Conservation (phyloP, 2,329 filamentous ascomycete genomes). For the Fusarium kyushuense region DNA sequence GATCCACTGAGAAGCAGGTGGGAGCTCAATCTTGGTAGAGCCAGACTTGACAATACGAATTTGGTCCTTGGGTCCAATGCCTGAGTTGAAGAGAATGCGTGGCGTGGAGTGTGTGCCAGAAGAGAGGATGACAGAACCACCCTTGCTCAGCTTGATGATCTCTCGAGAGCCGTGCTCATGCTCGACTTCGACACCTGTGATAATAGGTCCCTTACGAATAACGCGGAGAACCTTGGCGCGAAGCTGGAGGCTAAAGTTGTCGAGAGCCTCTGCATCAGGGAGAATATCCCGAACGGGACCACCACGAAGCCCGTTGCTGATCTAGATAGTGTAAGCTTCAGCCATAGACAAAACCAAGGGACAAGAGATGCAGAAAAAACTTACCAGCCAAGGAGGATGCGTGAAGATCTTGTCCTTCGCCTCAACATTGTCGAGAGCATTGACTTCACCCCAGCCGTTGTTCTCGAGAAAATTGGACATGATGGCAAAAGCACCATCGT, state of each 20-base stretch:
- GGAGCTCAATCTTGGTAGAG: slow-evolving; percentile 65
- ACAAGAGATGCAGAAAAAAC: background rate
- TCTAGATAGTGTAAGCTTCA: slow-evolving; percentile 56
- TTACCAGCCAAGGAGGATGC: slow-evolving; percentile 69
- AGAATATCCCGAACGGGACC: slow-evolving; percentile 79
- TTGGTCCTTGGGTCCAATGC: slow-evolving; percentile 74
- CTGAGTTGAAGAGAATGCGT: slow-evolving; percentile 69
- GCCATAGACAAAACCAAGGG: background rate
- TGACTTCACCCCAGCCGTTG: slow-evolving; percentile 72
- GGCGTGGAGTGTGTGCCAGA: slow-evolving; percentile 75
- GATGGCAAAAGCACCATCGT: slow-evolving; percentile 73
- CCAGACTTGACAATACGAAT: slow-evolving; percentile 58
- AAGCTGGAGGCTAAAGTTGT: slow-evolving; percentile 74
- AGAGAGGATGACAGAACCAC: slow-evolving; percentile 74
- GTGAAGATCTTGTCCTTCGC: slow-evolving; percentile 74
- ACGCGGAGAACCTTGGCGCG: slow-evolving; percentile 74
- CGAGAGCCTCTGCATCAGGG: slow-evolving; percentile 66
- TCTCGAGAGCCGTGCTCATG: slow-evolving; percentile 63
- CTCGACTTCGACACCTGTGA: slow-evolving; percentile 75
- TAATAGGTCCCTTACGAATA: slow-evolving; percentile 70
- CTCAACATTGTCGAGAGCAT: slow-evolving; percentile 68
- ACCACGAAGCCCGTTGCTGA: slow-evolving; percentile 72
- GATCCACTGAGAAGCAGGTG: slow-evolving; percentile 65
- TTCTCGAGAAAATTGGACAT: slow-evolving; percentile 68
- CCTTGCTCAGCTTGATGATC: slow-evolving; percentile 70